These are phyloP conservation scores for Penicillium silybi DNA, from an alignment of 495 filamentous ascomycete genomes.

Conservation along the genomic window DNA sequence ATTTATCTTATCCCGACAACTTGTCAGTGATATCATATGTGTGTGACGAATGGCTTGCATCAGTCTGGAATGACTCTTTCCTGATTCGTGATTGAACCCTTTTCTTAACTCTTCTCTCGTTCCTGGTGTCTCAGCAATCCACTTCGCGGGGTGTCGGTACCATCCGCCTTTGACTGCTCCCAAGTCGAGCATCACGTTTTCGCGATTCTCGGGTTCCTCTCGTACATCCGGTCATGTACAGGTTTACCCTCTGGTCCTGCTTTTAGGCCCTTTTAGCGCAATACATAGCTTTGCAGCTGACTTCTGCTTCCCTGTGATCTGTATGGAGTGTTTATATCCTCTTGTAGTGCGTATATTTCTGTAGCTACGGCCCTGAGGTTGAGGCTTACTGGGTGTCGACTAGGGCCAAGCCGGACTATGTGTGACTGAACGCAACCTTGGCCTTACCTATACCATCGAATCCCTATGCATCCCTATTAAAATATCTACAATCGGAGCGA, in stretches of 20 bases:
- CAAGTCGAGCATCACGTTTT: not conserved
- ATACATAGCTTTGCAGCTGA: slow-evolving; percentile 12
- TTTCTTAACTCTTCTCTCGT: not conserved
- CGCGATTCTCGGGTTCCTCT: slow-evolving; percentile 7
- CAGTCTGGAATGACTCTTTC: slow-evolving; percentile 24
- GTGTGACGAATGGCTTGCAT: slow-evolving; percentile 24
- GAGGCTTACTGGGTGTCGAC: no score
- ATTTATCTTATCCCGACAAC: slow-evolving; percentile 8
- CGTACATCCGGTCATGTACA: slow-evolving; percentile 26
- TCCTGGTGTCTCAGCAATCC: not conserved
- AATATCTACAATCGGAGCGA: not conserved
- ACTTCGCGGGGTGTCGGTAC: not conserved
- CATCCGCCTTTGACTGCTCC: not conserved
- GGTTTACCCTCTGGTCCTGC: slow-evolving; percentile 2
- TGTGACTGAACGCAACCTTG: not conserved
- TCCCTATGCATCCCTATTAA: not conserved
- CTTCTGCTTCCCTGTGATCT: not conserved
- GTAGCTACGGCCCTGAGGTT: no score
- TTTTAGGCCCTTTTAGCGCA: slow-evolving; percentile 11
- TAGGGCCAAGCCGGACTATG: no score
- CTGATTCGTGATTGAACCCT: slow-evolving; percentile 4
- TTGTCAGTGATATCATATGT: slow-evolving; percentile 12
- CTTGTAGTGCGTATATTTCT: not conserved
- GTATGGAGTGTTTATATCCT: not conserved
- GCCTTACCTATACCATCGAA: not conserved